Percentiles rank a stretch among this genome's conserved stretches.
Evolutionary conservation across 2,329 filamentous ascomycete genomes (phyloP).

Genomic region (Sarocladium strictum): DNA sequence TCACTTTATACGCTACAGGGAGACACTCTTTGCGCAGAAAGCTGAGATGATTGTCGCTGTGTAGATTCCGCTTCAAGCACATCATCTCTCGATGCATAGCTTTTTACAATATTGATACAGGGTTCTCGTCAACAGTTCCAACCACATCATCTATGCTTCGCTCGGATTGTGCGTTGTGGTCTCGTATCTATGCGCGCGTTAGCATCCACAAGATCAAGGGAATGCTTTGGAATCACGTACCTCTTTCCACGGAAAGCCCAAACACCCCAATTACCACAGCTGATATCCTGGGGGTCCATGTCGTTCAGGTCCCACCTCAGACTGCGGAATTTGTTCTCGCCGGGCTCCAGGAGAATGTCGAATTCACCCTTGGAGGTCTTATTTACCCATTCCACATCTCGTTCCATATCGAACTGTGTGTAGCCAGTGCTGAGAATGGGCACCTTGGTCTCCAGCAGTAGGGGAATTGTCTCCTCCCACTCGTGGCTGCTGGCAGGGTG

Average conservation of each 20-base stretch:
- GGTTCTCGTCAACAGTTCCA: neutral
- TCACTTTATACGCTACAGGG: too few relatives aligned
- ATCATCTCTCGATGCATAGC: neutral
- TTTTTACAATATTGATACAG: slow-evolving; percentile 2
- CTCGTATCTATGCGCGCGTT: slow-evolving; percentile 49
- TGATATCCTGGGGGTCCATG: slow-evolving; percentile 86
- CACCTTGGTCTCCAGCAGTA: slow-evolving; percentile 89
- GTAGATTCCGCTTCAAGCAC: neutral
- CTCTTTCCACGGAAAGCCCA: slow-evolving; percentile 98
- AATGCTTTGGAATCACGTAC: slow-evolving; percentile 41
- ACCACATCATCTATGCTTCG: neutral
- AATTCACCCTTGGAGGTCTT: slow-evolving; percentile 85
- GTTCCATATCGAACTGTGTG: slow-evolving; percentile 88
- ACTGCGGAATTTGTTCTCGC: slow-evolving; percentile 91
- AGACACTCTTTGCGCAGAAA: neutral
- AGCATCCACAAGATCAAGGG: slow-evolving; percentile 18
- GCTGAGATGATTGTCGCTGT: neutral
- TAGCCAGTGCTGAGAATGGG: slow-evolving; percentile 94
- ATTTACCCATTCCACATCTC: slow-evolving; percentile 85
- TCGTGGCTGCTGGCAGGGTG: slow-evolving; percentile 91
- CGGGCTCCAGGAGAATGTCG: slow-evolving; percentile 84
- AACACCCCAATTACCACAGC: slow-evolving; percentile 92
- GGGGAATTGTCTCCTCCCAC: slow-evolving; percentile 85
- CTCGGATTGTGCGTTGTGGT: slow-evolving; percentile 41
- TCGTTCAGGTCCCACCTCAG: slow-evolving; percentile 96